phyloP scores from a whole-genome alignment of 495 filamentous ascomycete genomes.

The Xylaria castorea region DNA sequence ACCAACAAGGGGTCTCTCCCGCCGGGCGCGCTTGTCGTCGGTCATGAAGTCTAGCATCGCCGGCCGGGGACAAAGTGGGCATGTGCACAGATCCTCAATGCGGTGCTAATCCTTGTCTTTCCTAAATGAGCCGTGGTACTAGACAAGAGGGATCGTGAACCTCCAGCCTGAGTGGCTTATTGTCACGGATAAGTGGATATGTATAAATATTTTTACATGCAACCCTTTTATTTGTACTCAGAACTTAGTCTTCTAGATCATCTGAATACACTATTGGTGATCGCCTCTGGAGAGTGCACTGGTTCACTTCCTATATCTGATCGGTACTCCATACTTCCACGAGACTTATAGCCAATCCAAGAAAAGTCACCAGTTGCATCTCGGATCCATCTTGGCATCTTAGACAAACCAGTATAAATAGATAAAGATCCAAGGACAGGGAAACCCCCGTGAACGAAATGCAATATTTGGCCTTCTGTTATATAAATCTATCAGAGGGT shows the following conservation, averaged over 20 bases:
- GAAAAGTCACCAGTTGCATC: neutral
- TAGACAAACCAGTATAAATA: neutral
- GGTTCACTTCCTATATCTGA: no score
- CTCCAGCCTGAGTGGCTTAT: neutral
- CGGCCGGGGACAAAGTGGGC: neutral
- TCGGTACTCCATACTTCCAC: no score
- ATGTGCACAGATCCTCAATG: neutral
- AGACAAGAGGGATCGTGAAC: neutral
- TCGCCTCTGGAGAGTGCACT: no score
- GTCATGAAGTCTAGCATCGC: neutral
- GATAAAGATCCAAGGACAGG: neutral
- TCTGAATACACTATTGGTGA: no score
- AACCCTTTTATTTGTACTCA: no score
- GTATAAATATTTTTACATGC: no score
- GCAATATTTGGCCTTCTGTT: neutral
- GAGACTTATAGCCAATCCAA: neutral
- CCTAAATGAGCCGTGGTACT: neutral
- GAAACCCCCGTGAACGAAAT: neutral
- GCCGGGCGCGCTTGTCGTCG: neutral
- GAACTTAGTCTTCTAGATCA: no score
- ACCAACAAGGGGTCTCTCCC: neutral
- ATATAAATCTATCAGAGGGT: neutral
- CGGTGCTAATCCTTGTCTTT: neutral
- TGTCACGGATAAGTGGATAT: no score
- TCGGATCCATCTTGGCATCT: neutral